phyloP scores from a whole-genome alignment of 768 basidiomycete genomes.

The Rickenella mellea region DNA sequence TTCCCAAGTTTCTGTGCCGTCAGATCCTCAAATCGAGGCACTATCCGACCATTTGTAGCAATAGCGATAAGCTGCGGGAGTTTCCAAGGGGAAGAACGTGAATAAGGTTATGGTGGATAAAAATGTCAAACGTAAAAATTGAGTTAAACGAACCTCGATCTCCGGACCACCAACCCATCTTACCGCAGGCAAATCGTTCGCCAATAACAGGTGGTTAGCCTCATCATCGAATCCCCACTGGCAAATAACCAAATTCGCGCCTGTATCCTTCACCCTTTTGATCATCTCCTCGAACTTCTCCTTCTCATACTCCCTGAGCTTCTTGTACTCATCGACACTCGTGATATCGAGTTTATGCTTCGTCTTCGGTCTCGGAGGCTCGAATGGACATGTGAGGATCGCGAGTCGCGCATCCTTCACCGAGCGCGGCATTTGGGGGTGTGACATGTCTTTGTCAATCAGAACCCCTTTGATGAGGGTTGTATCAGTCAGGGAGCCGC shows the following conservation, averaged over 20 bases:
- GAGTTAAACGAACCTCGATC: slow-evolving; percentile 64
- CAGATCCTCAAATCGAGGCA: slow-evolving; percentile 96
- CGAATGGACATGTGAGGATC: slow-evolving; percentile 97
- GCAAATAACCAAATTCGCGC: slow-evolving; percentile 97
- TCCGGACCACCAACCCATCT: slow-evolving; percentile 99
- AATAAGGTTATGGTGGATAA: not conserved
- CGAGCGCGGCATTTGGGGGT: slow-evolving; percentile 90
- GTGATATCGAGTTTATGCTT: slow-evolving; percentile 99
- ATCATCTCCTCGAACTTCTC: slow-evolving; percentile 98
- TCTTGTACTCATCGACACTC: slow-evolving; percentile 92
- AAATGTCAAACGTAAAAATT: not conserved
- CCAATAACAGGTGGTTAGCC: slow-evolving; percentile 96
- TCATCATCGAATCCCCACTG: slow-evolving; percentile 99
- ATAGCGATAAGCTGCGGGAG: slow-evolving; percentile 81
- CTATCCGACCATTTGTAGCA: slow-evolving; percentile 95
- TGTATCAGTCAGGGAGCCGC: slow-evolving; percentile 92
- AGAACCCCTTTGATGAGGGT: slow-evolving; percentile 94
- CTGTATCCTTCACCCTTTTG: slow-evolving; percentile 88
- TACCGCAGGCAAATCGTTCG: slow-evolving; percentile 94
- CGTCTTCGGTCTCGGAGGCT: slow-evolving; percentile 97
- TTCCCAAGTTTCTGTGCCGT: slow-evolving; percentile 83
- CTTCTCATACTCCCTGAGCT: slow-evolving; percentile 89
- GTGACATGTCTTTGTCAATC: slow-evolving; percentile 99
- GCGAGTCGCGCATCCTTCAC: slow-evolving; percentile 88
- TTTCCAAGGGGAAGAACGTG: not conserved